Base-by-base conservation (phyloP, 2,329 filamentous ascomycete species). In the Acephala macrosclerotiorum region DNA sequence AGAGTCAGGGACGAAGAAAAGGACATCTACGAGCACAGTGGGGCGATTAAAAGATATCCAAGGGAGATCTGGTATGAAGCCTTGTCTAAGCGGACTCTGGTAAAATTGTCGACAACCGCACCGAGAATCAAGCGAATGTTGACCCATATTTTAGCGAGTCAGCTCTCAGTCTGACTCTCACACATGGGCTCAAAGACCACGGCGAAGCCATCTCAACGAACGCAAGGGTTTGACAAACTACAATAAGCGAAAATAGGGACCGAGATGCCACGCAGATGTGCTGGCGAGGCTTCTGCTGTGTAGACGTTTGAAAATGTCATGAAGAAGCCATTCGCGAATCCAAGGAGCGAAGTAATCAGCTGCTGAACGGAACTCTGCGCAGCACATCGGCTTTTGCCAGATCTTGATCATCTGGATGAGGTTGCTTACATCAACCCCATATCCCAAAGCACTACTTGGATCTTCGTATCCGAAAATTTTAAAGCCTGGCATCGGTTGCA, bases 401-500 rank as follows among this genome's bases (percentile, higher is more conserved):
- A 29, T 25, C 9, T 22, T 20, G 2, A 12, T 20, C 6, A 12
- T n/a, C 26, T 20, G 3, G 18, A 22, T 33, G 20, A 29, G 2
- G 18, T 36, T 16, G 18, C 42, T 60, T 58, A 66, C 66, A 63
- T 67, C 63, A 58, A 70, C 66, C 4, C 66, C 64, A 61, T 69
- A 69, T 35, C 69, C 69, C 45, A 71, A 45, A 26, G 59, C 40
- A 42, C 55, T 66, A 3, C 57, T 63, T 33, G 61, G 61, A 36
- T 70, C 68, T 20, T 58, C 56, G 25, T 85, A 83, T 0, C 83
- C 83, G 70, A 84, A 86, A 0, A 85, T 82, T 59, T 77, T 76
- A 59, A 85, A 85, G 0, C 83, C 83, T 0, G 83, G 83, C 82
- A 84, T 84, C 2, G 82, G 82, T 68, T 84, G 79, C 3, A 83